phyloP scores from a whole-genome alignment of 768 basidiomycete species.

The Psilocybe cyanescens region DNA sequence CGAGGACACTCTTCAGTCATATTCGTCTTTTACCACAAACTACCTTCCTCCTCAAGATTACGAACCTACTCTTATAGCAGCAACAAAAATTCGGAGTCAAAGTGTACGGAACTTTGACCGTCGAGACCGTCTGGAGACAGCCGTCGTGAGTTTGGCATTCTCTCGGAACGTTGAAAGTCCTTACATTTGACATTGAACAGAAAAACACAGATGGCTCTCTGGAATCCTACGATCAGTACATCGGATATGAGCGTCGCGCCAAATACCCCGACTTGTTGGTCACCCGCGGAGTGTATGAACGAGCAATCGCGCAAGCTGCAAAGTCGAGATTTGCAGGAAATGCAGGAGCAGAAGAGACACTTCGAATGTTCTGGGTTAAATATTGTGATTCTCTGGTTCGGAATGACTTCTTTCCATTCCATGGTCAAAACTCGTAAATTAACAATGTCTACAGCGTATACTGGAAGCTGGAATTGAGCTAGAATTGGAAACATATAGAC shows the following conservation, averaged over 20 bases:
- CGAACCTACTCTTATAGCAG: conserved; percentile 73
- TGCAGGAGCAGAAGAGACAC: conserved; percentile 54
- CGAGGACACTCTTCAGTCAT: conserved; percentile 82
- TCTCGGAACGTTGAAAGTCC: background rate
- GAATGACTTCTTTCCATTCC: background rate
- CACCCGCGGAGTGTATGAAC: conserved; percentile 66
- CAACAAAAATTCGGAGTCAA: conserved; percentile 67
- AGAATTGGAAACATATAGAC: conserved; percentile 46
- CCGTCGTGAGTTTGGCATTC: conserved; percentile 49
- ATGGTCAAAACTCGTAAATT: background rate
- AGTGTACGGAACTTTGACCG: conserved; percentile 64
- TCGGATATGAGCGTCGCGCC: conserved; percentile 62
- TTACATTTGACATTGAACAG: conserved; percentile 24
- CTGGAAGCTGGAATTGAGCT: conserved; percentile 44
- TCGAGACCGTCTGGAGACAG: conserved; percentile 64
- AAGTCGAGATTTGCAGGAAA: conserved; percentile 59
- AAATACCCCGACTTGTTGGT: conserved; percentile 63
- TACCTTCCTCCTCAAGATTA: conserved; percentile 78
- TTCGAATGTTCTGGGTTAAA: conserved; percentile 73
- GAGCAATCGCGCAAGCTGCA: conserved; percentile 76
- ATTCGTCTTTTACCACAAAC: conserved; percentile 88
- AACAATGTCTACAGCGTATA: conserved; percentile 42
- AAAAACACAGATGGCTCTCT: conserved; percentile 47
- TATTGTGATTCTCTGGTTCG: conserved; percentile 75
- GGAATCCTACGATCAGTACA: conserved; percentile 65